Evolutionary conservation across 2,329 filamentous ascomycete species (phyloP), one percentile per base, ranked within the genome.

Genomic region (Fusarium goolgardi): DNA sequence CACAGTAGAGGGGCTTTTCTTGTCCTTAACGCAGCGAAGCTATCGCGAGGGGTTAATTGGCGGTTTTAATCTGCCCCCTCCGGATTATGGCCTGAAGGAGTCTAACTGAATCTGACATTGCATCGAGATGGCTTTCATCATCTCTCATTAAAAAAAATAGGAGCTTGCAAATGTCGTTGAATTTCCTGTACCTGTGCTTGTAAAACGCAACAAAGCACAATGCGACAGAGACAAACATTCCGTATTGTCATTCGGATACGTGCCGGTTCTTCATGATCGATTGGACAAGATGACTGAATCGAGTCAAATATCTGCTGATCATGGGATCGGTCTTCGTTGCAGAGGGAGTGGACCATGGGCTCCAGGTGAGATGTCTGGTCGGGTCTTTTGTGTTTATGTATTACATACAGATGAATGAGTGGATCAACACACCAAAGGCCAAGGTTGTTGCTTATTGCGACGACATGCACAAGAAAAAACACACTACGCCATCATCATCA

Each of bases 81-180:
- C 25, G 40, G 66, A 63, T 56, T 39, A 64, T 64, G 39, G 49
- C 34, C 27, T 55, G 25, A 47, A 69, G 25, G 43, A 40, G 51
- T 45, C 55, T 55, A 62, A 47, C 63, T 67, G 47, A 41, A 67
- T 70, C 41, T 58, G 63, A 55, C 52, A 57, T 47, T 35, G 39
- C 54, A 69, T 69, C 63, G 67, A 70, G 67, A 70, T 70, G 63
- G 39, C 46, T 54, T 59, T 31, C 50, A 39, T 52, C 41, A 39
- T 45, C 16, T 54, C 29, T 16, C 37, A 51, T 29, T 10, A 45
- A 16, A 29, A 16, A 29, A 23, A 31, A 40, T 47, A 21, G n/a
- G 20, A 39, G 29, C 20, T 23, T 57, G n/a, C 43, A 60, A 65
- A 57, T 68, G 63, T 49, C 59, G 55, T 32, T 44, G 41, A 44